These are phyloP conservation scores for Chrysochromulina tobinii DNA, from an alignment of 78 protist species.

Conservation along the genomic window DNA sequence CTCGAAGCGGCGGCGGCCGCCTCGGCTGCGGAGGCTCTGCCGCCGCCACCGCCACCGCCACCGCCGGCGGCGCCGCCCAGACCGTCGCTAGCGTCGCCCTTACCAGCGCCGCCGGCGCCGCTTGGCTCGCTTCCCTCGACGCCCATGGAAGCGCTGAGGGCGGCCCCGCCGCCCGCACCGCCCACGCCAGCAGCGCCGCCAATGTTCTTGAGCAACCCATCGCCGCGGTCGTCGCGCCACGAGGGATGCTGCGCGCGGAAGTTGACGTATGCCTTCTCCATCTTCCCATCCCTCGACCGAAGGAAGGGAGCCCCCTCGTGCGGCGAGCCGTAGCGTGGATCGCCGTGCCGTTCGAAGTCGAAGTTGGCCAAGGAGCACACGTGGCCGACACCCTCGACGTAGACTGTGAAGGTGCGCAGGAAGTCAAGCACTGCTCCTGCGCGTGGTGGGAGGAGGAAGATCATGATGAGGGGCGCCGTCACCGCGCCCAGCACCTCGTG, in stretches of 20 bases:
- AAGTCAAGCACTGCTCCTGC: not conserved
- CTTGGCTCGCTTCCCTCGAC: too few relatives aligned
- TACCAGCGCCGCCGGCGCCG: too few relatives aligned
- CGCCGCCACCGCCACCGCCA: too few relatives aligned
- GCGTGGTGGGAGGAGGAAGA: not conserved
- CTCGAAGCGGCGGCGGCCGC: too few relatives aligned
- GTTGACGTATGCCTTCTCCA: not conserved
- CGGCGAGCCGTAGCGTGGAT: not conserved
- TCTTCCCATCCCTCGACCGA: not conserved
- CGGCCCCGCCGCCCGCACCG: too few relatives aligned
- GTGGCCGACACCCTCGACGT: not conserved
- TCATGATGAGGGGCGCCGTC: not conserved
- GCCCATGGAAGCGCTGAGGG: too few relatives aligned
- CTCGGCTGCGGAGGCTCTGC: too few relatives aligned
- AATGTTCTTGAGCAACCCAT: too few relatives aligned
- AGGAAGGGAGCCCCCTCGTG: not conserved
- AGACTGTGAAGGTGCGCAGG: not conserved
- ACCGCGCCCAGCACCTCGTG: not conserved
- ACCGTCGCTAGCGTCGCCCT: too few relatives aligned
- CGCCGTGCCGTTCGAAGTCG: constrained; percentile 3
- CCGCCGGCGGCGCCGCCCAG: too few relatives aligned
- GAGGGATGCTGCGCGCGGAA: not conserved
- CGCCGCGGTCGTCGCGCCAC: not conserved
- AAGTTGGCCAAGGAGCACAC: not conserved
- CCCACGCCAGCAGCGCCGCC: too few relatives aligned